phyloP scores from a whole-genome alignment of 2,329 filamentous ascomycete species.

The Claviceps maximensis region DNA sequence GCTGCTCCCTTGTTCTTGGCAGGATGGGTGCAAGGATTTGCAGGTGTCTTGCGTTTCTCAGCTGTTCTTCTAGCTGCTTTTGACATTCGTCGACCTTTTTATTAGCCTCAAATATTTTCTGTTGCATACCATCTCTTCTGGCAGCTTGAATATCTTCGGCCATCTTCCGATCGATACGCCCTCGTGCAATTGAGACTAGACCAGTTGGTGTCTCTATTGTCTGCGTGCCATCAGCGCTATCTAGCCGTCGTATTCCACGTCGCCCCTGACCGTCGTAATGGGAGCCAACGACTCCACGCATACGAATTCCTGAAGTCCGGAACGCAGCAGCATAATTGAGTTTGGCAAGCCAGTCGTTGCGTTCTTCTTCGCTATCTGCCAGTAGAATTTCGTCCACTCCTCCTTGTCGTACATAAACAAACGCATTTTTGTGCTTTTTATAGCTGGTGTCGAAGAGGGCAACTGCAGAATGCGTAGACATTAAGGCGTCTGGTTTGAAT shows the following conservation, averaged over 20 bases:
- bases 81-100: conserved; percentile 61
- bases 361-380: conserved; percentile 77
- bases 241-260: conserved; percentile 58
- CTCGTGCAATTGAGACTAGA: conserved; percentile 58
- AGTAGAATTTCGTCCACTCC: conserved; percentile 82
- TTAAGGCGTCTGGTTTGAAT: conserved; percentile 86
- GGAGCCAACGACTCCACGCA: conserved; percentile 74
- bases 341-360: conserved; percentile 94
- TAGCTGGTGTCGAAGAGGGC: conserved; percentile 77
- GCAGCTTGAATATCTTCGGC: conserved; percentile 76
- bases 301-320: conserved; percentile 77
- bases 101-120: conserved; percentile 73
- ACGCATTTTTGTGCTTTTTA: conserved; percentile 91
- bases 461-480: conserved; percentile 88
- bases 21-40: conserved; percentile 82
- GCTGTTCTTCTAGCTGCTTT: conserved; percentile 66
- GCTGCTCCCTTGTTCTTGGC: conserved; percentile 73
- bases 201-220: conserved; percentile 58
- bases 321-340: conserved; percentile 95
- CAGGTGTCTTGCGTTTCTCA: conserved; percentile 83
- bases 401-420: conserved; percentile 77
- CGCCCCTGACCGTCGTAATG: conserved; percentile 73
- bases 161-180: conserved; percentile 67
- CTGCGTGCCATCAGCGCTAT: conserved; percentile 45
- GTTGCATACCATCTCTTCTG: conserved; percentile 66